phyloP scores from a whole-genome alignment of 345 rosid genomes.

The Abelmoschus esculentus region DNA sequence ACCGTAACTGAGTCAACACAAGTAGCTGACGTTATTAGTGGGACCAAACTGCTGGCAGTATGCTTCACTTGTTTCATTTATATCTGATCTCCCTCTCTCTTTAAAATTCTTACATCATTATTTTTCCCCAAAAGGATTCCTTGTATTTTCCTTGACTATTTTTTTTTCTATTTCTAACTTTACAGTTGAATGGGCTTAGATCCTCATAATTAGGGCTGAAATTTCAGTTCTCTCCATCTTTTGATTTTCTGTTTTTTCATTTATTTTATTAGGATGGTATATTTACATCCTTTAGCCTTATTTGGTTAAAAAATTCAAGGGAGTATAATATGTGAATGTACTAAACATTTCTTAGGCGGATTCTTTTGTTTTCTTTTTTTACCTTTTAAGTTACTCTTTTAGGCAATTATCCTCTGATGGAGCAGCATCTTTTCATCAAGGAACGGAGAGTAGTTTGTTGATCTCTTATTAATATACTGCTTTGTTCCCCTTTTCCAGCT shows the following conservation, averaged over 20 bases:
- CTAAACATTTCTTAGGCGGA: too few species aligned
- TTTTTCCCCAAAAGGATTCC: neutral
- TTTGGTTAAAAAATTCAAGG: neutral
- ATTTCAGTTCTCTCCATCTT: too few species aligned
- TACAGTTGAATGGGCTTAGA: too few species aligned
- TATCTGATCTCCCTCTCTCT: neutral
- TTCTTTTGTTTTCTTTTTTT: neutral
- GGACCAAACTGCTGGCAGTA: slow-evolving; percentile 40
- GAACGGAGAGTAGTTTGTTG: neutral
- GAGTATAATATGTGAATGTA: too few species aligned
- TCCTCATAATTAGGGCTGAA: too few species aligned
- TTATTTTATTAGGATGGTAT: neutral
- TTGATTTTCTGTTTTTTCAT: too few species aligned
- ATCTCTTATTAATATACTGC: neutral
- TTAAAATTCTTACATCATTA: neutral
- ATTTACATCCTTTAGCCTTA: neutral
- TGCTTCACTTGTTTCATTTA: slow-evolving; percentile 16
- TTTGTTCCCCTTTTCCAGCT: neutral
- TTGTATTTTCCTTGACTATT: too few species aligned
- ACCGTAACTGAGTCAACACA: slow-evolving; percentile 62
- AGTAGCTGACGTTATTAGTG: slow-evolving; percentile 43
- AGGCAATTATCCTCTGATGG: neutral
- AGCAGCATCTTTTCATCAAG: neutral
- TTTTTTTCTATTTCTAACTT: neutral
- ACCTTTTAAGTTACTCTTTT: neutral